Percentiles rank a stretch among this genome's conserved stretches.
Conservation (phyloP, 352 stramenopile species). For the Phytophthora sp. region DNA sequence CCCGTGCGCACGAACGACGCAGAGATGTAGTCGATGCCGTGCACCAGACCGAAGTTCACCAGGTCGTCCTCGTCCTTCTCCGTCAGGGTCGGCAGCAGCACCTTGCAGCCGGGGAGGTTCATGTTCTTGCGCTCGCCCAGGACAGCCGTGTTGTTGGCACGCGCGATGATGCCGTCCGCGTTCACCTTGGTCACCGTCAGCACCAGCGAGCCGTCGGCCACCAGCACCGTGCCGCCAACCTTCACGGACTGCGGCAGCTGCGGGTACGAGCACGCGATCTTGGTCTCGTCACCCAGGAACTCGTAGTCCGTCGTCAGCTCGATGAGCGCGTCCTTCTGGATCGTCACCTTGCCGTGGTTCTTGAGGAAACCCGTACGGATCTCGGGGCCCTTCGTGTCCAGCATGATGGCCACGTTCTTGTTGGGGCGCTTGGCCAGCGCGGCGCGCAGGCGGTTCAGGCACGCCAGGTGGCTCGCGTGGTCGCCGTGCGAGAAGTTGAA, state of each 20-base stretch:
- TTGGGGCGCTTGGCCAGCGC: conserved; percentile 59
- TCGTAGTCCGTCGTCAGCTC: conserved; percentile 62
- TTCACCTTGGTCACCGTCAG: conserved; percentile 86
- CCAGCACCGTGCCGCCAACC: conserved; percentile 88
- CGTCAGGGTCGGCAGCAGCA: conserved; percentile 91
- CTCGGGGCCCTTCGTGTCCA: conserved; percentile 96
- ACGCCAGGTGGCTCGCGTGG: conserved; percentile 82
- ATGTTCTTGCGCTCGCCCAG: conserved; percentile 96
- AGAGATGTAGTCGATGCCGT: conserved; percentile 97
- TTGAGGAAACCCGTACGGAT: conserved; percentile 90
- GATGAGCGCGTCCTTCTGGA: conserved; percentile 53
- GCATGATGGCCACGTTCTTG: conserved; percentile 88
- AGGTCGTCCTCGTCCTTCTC: conserved; percentile 93
- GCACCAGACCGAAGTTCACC: conserved; percentile 93
- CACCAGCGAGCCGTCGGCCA: conserved; percentile 94
- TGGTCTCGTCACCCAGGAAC: conserved; percentile 11
- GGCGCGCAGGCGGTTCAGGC: conserved; percentile 57
- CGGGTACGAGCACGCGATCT: conserved; percentile 13
- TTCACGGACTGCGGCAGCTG: conserved; percentile 13
- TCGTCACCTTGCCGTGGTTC: conserved; percentile 44
- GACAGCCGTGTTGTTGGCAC: conserved; percentile 76
- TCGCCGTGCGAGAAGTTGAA: conserved; percentile 99
- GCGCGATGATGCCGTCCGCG: conserved; percentile 63
- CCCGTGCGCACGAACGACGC: conserved; percentile 97
- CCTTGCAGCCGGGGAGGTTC: conserved; percentile 92